Evolutionary conservation across 352 stramenopile species (phyloP).

Genomic region (Pelagophyceae sp.): DNA sequence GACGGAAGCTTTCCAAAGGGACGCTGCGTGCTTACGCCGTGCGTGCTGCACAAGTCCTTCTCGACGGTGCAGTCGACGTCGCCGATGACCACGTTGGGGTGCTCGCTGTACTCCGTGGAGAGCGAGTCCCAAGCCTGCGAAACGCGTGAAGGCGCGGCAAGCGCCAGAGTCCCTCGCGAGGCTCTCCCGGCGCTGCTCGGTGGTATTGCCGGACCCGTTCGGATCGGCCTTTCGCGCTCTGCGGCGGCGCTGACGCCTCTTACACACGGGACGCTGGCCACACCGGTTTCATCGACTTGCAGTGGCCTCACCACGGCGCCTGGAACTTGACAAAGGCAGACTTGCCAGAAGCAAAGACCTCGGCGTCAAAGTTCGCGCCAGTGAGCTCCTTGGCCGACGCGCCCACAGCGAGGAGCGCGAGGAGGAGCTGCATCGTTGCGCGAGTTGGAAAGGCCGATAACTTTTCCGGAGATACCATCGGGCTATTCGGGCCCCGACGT

Average conservation of each 20-base stretch:
- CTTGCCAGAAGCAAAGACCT: conserved; percentile 29
- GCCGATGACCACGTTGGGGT: conserved; percentile 27
- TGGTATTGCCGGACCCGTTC: no score
- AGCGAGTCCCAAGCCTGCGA: conserved; percentile 25
- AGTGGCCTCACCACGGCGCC: conserved; percentile 37
- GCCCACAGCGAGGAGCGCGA: background rate
- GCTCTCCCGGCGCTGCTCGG: no score
- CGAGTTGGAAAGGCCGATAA: no score
- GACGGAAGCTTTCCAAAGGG: no score
- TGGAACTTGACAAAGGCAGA: conserved; percentile 36
- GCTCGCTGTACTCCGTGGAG: conserved; percentile 23
- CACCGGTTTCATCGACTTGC: conserved; percentile 31
- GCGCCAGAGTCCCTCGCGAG: no score
- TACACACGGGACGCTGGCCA: background rate
- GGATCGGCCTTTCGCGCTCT: no score
- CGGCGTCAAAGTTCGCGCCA: conserved; percentile 22
- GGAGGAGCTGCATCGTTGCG: background rate
- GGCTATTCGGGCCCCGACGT: no score
- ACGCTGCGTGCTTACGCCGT: no score
- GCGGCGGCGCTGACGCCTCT: background rate
- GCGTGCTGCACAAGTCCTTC: conserved; percentile 28
- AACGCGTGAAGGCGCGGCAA: no score
- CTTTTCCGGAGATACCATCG: no score
- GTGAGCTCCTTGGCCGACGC: conserved; percentile 18
- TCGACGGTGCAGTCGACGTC: conserved; percentile 34